phyloP scores from a whole-genome alignment of 352 stramenopile species.

The Phytopythium oedochilum region DNA sequence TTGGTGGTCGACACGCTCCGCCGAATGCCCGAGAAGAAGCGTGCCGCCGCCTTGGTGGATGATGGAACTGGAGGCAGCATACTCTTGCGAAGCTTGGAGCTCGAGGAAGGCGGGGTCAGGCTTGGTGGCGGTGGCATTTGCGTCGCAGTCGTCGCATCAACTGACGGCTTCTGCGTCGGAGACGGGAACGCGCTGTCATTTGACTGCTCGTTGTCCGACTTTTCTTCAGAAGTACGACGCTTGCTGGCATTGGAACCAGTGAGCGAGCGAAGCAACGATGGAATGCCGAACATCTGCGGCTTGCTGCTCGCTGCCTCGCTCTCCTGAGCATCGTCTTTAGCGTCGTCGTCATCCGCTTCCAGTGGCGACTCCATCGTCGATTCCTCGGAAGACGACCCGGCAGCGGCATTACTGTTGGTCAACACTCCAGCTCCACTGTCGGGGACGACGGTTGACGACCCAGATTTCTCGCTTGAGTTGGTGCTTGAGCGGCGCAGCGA shows the following conservation, averaged over 20 bases:
- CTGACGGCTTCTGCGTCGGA: neutral
- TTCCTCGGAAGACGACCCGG: conserved; percentile 10
- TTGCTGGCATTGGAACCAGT: neutral
- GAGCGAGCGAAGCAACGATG: conserved; percentile 3
- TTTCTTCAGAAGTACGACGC: neutral
- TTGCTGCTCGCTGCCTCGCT: neutral
- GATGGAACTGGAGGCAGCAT: conserved; percentile 13
- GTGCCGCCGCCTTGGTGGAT: conserved; percentile 32
- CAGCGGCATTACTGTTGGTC: neutral
- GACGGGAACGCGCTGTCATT: neutral
- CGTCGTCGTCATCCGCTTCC: conserved; percentile 10
- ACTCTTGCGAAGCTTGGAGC: neutral
- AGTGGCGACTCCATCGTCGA: conserved; percentile 6
- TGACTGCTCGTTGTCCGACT: neutral
- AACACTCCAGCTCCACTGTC: neutral
- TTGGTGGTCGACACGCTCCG: conserved; percentile 25
- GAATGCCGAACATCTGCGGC: conserved; percentile 4
- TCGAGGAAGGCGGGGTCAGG: neutral
- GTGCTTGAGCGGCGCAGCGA: conserved; percentile 23
- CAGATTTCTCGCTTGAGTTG: conserved; percentile 17
- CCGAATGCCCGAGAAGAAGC: conserved; percentile 56
- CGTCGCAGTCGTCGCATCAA: neutral
- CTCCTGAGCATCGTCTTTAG: neutral
- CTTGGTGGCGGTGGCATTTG: conserved; percentile 3
- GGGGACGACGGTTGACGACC: conserved; percentile 2